Evolutionary conservation across 805 yeast genomes (phyloP).

Genomic region (Schwanniomyces pseudopolymorphus): DNA sequence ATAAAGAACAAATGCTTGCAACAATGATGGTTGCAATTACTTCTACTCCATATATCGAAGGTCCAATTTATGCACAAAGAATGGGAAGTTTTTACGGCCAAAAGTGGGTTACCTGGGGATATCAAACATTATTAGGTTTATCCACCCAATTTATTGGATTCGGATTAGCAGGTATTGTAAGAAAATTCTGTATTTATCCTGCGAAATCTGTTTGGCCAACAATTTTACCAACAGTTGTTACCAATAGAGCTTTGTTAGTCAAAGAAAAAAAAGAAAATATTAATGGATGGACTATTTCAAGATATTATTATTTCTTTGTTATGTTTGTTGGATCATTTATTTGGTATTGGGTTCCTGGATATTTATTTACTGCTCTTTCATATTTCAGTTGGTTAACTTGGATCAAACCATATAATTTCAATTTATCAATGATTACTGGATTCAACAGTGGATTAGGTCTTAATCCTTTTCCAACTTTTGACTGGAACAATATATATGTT

Average conservation of each 20-base stretch:
- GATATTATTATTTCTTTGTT: constrained; percentile 31
- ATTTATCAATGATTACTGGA: constrained; percentile 52
- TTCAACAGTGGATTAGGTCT: constrained; percentile 46
- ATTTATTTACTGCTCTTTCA: constrained; percentile 41
- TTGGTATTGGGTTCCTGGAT: constrained; percentile 48
- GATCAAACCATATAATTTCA: constrained; percentile 52
- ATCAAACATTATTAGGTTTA: constrained; percentile 22
- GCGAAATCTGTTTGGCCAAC: constrained; percentile 27
- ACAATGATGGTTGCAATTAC: constrained; percentile 7
- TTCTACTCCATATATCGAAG: constrained; percentile 5
- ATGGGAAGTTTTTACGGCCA: constrained; percentile 2
- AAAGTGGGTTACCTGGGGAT: constrained; percentile 11
- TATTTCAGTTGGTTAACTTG: constrained; percentile 57
- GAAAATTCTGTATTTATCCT: constrained; percentile 29
- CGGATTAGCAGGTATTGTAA: constrained; percentile 30
- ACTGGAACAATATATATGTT: constrained; percentile 44
- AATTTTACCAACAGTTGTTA: constrained; percentile 27
- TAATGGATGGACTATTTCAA: constrained; percentile 30
- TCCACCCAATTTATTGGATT: constrained; percentile 28
- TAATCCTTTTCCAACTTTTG: constrained; percentile 55
- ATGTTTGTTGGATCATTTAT: constrained; percentile 27
- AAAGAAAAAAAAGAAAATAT: constrained; percentile 26
- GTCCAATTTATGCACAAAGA: constrained; percentile 6
- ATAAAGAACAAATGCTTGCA: constrained; percentile 7
- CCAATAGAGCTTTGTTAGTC: constrained; percentile 37